Evolutionary conservation across 768 basidiomycete species (phyloP).

Genomic region (Crassisporium funariophilum): DNA sequence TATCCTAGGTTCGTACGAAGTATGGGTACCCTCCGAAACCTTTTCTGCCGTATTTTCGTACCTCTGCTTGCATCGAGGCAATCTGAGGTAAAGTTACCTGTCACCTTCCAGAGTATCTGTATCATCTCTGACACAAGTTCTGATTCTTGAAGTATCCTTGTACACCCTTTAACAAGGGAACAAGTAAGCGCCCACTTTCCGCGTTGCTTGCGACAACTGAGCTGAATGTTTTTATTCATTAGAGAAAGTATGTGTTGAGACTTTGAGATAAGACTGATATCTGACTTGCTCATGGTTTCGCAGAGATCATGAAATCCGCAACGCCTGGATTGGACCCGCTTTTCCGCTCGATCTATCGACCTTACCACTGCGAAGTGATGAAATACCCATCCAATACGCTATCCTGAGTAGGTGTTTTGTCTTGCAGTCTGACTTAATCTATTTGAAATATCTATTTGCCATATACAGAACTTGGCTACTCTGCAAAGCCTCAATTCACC

Average conservation of each 20-base stretch:
- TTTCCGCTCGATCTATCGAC: slow-evolving; percentile 64
- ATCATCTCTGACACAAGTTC: background rate
- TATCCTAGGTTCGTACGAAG: slow-evolving; percentile 71
- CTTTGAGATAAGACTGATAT: slow-evolving; percentile 28
- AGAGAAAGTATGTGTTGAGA: slow-evolving; percentile 5
- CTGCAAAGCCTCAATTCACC: slow-evolving; percentile 52
- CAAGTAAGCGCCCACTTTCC: slow-evolving; percentile 44
- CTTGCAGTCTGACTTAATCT: background rate
- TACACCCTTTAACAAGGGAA: slow-evolving; percentile 76
- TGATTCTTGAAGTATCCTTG: slow-evolving; percentile 53
- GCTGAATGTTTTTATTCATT: slow-evolving; percentile 6
- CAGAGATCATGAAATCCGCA: slow-evolving; percentile 73
- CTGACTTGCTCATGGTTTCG: background rate
- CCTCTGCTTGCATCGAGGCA: slow-evolving; percentile 65
- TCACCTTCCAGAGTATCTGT: background rate
- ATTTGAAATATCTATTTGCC: background rate
- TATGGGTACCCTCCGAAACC: slow-evolving; percentile 77
- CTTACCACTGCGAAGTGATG: slow-evolving; percentile 52
- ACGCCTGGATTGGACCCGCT: slow-evolving; percentile 74
- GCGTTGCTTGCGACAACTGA: background rate
- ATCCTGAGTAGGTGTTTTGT: slow-evolving; percentile 53
- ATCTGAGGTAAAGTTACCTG: slow-evolving; percentile 53
- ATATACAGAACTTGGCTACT: slow-evolving; percentile 68
- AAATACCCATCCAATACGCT: slow-evolving; percentile 69
- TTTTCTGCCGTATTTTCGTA: slow-evolving; percentile 80